Evolutionary conservation across 257 asterid genomes (phyloP).

Genomic region (Rauvolfia tetraphylla): DNA sequence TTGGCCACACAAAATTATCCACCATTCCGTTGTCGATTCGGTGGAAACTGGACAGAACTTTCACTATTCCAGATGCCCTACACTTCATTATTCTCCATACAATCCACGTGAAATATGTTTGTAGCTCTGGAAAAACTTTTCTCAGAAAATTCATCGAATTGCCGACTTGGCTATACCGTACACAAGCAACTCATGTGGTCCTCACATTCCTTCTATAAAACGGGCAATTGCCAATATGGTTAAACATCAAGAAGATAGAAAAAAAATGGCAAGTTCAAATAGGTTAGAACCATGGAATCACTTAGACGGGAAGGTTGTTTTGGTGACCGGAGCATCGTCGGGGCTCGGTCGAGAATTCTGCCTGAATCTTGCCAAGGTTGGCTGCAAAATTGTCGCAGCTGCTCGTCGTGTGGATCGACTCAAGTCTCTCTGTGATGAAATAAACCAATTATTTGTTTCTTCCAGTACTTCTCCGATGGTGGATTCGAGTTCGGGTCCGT

Average conservation of each 20-base stretch:
- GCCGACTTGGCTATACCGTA: too few species aligned
- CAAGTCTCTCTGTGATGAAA: slow-evolving; percentile 53
- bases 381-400: slow-evolving; percentile 66
- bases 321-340: slow-evolving; percentile 85
- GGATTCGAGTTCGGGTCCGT: background rate
- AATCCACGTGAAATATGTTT: too few species aligned
- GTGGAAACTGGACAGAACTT: too few species aligned
- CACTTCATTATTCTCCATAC: too few species aligned
- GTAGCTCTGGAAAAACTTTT: too few species aligned
- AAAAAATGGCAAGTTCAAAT: background rate
- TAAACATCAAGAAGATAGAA: background rate
- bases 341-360: slow-evolving; percentile 72
- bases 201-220: background rate
- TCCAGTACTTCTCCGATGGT: slow-evolving; percentile 5
- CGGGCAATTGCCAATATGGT: background rate
- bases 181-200: background rate
- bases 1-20: too few species aligned
- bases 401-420: slow-evolving; percentile 60
- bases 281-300: slow-evolving; percentile 64
- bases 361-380: slow-evolving; percentile 57
- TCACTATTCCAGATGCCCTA: too few species aligned
- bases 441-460: slow-evolving; percentile 21
- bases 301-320: slow-evolving; percentile 50
- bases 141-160: too few species aligned
- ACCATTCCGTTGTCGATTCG: too few species aligned